These are phyloP conservation scores for Puccinia coronata DNA, from an alignment of 1,284 basidiomycete genomes.

Conservation along the genomic window DNA sequence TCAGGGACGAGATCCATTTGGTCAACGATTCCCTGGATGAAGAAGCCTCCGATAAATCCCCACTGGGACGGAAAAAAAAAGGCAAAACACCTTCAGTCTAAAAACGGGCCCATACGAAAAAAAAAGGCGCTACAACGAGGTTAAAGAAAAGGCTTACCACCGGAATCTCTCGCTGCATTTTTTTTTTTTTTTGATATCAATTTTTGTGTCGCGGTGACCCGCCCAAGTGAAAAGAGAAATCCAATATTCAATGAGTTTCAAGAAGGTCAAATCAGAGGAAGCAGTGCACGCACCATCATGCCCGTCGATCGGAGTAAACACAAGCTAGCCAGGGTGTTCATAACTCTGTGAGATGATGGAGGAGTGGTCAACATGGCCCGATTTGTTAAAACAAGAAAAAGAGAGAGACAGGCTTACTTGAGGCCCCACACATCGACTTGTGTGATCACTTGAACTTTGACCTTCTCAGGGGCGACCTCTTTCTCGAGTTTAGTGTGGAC, in stretches of 20 bases:
- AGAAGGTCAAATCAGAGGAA: not conserved
- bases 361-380: not conserved
- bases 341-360: constrained; percentile 14
- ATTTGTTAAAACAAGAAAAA: not conserved
- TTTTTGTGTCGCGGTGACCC: no score
- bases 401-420: constrained; percentile 15
- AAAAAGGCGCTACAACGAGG: no score
- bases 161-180: constrained; percentile 36
- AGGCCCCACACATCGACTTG: constrained; percentile 38
- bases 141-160: constrained; percentile 34
- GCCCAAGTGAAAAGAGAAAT: no score
- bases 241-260: no score
- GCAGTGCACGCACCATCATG: constrained; percentile 21
- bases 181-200: not conserved
- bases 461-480: constrained; percentile 37
- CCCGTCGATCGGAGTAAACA: constrained; percentile 21
- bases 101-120: not conserved
- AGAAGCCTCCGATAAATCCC: constrained; percentile 46
- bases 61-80: constrained; percentile 19
- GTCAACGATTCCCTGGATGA: constrained; percentile 44
- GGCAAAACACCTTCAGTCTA: not conserved
- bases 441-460: constrained; percentile 11
- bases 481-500: constrained; percentile 46
- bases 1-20: constrained; percentile 40
- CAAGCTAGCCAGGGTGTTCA: constrained; percentile 41